Percentiles rank a stretch among this genome's conserved stretches.
phyloP scores from a whole-genome alignment of 2,329 filamentous ascomycete species.

The Alternaria hordeiaustralica region DNA sequence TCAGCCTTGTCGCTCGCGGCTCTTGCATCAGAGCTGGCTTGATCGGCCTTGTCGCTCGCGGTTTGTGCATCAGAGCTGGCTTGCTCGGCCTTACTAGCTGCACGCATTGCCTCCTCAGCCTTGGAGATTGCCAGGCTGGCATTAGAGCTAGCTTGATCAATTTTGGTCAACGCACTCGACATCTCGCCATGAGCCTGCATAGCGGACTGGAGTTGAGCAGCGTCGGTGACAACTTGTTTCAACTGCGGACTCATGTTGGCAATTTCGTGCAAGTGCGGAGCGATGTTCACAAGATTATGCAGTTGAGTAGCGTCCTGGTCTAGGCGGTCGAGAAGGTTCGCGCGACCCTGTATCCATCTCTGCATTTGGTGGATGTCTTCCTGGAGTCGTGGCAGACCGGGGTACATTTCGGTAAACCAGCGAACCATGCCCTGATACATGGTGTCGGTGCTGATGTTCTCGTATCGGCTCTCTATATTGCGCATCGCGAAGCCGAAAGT shows the following conservation, averaged over 20 bases:
- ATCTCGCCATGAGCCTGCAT: background rate
- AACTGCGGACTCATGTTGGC: background rate
- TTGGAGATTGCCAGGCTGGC: background rate
- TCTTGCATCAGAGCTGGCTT: background rate
- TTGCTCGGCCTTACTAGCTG: background rate
- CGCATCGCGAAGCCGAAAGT: conserved; percentile 9
- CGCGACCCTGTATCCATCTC: background rate
- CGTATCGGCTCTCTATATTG: conserved; percentile 26
- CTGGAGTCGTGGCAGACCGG: conserved; percentile 5
- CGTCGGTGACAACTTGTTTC: background rate
- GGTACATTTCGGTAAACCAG: conserved; percentile 31
- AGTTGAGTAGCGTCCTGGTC: conserved; percentile 3
- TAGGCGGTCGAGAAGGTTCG: background rate
- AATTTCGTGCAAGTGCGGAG: conserved; percentile 3
- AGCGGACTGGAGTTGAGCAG: background rate
- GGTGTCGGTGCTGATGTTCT: conserved; percentile 35
- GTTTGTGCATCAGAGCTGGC: background rate
- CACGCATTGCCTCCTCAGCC: background rate
- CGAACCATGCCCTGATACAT: conserved; percentile 30
- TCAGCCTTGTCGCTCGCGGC: background rate
- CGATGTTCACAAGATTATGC: background rate
- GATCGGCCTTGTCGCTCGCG: background rate
- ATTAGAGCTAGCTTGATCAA: background rate
- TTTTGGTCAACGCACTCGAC: background rate
- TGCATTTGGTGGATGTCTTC: conserved; percentile 10